Evolutionary conservation across 352 stramenopile genomes (phyloP).

Genomic region (Phytophthora pseudosyringae): DNA sequence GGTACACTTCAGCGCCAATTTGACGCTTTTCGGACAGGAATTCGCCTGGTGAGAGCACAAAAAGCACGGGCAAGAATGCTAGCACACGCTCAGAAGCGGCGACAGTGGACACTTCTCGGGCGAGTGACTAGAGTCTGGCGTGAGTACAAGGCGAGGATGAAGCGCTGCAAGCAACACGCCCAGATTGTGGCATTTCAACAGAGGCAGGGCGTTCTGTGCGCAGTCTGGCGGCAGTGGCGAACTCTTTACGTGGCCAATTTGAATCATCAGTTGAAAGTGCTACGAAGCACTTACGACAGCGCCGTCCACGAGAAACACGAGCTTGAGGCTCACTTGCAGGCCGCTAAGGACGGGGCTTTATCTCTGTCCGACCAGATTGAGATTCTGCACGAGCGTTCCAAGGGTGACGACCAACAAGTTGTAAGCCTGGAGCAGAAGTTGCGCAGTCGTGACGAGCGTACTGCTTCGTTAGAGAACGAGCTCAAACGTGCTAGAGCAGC

Average conservation of each 20-base stretch:
- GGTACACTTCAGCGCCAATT: conserved; percentile 55
- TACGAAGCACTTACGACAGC: conserved; percentile 20
- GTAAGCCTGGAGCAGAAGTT: conserved; percentile 44
- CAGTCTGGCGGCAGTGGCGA: conserved; percentile 58
- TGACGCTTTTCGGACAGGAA: conserved; percentile 47
- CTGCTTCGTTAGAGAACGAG: conserved; percentile 28
- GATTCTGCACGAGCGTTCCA: conserved; percentile 32
- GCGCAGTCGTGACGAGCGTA: conserved; percentile 36
- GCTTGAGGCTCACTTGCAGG: conserved; percentile 51
- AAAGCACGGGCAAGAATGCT: conserved; percentile 35
- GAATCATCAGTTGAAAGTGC: conserved; percentile 19
- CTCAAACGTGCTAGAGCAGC: conserved; percentile 22
- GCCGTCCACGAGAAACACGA: conserved; percentile 46
- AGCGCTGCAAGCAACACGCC: conserved; percentile 28
- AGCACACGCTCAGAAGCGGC: conserved; percentile 35
- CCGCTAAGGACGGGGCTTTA: conserved; percentile 41
- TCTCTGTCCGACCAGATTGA: conserved; percentile 53
- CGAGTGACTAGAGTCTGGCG: conserved; percentile 34
- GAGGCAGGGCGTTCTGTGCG: conserved; percentile 16
- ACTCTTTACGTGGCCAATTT: conserved; percentile 25
- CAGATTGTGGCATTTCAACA: conserved; percentile 28
- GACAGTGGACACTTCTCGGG: conserved; percentile 27
- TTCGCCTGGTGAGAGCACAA: conserved; percentile 35
- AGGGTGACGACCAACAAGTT: conserved; percentile 38
- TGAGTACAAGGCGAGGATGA: conserved; percentile 15